Percentiles rank a stretch among this genome's conserved stretches.
Conservation (phyloP, 2,329 filamentous ascomycete species). For the Fusarium sp. region DNA sequence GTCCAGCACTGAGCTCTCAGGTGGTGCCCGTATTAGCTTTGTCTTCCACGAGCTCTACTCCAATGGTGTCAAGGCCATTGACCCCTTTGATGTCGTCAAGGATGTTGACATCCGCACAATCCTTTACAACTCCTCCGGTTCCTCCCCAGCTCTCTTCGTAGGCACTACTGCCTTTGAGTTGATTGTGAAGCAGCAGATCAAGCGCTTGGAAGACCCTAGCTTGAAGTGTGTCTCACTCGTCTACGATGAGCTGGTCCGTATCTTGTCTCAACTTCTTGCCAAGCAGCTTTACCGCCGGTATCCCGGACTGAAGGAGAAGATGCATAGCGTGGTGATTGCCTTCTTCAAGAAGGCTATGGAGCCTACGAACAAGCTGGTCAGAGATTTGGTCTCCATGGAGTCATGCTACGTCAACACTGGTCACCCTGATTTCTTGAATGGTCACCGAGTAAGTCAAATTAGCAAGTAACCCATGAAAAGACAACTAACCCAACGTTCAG, state of each 20-base stretch:
- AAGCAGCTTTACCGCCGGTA: conserved; percentile 95
- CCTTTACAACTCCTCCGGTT: conserved; percentile 98
- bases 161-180: conserved; percentile 98
- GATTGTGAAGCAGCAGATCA: conserved; percentile 99
- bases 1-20: conserved; percentile 93
- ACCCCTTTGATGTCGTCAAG: conserved; percentile 97
- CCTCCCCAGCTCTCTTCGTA: conserved; percentile 95
- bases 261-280: conserved; percentile 88
- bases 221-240: conserved; percentile 97
- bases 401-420: conserved; percentile 98
- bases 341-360: conserved; percentile 99
- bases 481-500: conserved; percentile 55
- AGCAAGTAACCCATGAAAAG: not conserved
- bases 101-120: conserved; percentile 98
- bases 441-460: conserved; percentile 77
- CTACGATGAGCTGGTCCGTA: conserved; percentile 97
- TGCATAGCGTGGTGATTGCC: conserved; percentile 89
- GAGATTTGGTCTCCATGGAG: conserved; percentile 95
- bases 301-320: conserved; percentile 95
- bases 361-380: conserved; percentile 96
- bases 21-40: conserved; percentile 97
- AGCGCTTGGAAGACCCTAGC: conserved; percentile 94
- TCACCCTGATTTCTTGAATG: conserved; percentile 97
- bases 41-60: conserved; percentile 99
- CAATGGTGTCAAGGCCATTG: conserved; percentile 96